Base-by-base conservation (phyloP, 345 rosid genomes). In the Nephelium lappaceum region DNA sequence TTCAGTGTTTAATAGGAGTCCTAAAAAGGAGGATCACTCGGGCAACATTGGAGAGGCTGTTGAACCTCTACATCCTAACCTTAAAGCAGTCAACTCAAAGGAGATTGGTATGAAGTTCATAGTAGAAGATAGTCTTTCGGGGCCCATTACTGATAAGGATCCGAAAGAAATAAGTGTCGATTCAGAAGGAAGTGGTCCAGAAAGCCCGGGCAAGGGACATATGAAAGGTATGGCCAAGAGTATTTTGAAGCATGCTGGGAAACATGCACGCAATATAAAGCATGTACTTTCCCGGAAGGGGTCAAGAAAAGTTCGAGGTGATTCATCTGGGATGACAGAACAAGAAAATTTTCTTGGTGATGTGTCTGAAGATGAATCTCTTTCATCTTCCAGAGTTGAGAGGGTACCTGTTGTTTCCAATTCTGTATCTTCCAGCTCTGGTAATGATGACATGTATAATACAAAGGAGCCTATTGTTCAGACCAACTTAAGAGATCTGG, bases 271-370 rank as follows among this genome's bases (percentile, higher is more conserved):
- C 58, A 67, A 72, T 53, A 5, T 93, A 43, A 95, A 88, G 83
- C 88, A 92, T 55, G 91, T 43, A 0, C 82, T 96, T 75, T 91
- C 98, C 6, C 87, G 83, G 45, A 96, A 88, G 88, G 93, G 92
- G 38, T 92, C 98, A 31, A 85, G 78, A 79, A 86, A 72, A 66
- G 74, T 80, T 21, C 78, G 8, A 43, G 85, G 42, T 27, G 67
- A 45, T 79, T 63, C 84, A 72, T 68, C 85, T 41, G 67, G 45
- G 0, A 75, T 67, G 51, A 65, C 36, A 38, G 92, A 81, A 55
- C 51, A 75, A 53, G 89, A 91, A 41, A 69, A 49, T 53, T 55
- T 49, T 68, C 74, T 71, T 16, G 80, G 86, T 21, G 90, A 83
- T n/a, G 85, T 91, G 9, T 91, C 91, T 8, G 85, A 89, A 51